phyloP scores from a whole-genome alignment of 305 asterid species.

The Euphrasia arctica region DNA sequence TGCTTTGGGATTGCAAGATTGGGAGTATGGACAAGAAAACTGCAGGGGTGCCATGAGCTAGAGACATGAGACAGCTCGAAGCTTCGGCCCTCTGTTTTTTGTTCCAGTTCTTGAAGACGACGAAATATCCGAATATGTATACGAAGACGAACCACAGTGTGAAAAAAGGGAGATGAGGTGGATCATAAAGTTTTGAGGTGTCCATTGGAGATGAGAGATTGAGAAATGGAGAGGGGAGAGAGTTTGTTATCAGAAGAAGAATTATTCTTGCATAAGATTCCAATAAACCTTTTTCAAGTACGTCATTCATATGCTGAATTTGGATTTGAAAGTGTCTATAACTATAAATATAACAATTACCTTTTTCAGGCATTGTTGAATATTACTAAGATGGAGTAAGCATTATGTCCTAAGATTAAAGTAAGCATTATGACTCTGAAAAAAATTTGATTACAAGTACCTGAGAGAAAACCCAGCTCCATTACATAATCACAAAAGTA shows the following conservation, averaged over 20 bases:
- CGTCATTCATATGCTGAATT: background rate
- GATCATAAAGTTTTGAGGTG: conserved; percentile 29
- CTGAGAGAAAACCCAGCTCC: conserved; percentile 1
- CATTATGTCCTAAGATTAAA: background rate
- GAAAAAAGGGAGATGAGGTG: conserved; percentile 39
- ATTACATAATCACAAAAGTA: conserved; percentile 19
- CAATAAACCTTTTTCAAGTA: conserved; percentile 2
- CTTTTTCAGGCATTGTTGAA: too few species aligned
- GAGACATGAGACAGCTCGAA: conserved; percentile 64
- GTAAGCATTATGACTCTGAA: too few species aligned
- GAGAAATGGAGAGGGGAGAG: background rate
- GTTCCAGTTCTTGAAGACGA: conserved; percentile 53
- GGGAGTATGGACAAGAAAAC: conserved; percentile 46
- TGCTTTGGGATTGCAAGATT: conserved; percentile 30
- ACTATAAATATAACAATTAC: too few species aligned
- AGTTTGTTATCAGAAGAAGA: conserved; percentile 14
- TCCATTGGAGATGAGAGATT: conserved; percentile 32
- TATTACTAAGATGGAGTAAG: too few species aligned
- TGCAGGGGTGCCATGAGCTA: conserved; percentile 61
- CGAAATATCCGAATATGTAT: conserved; percentile 41
- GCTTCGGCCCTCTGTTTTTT: conserved; percentile 48
- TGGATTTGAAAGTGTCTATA: too few species aligned
- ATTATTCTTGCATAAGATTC: conserved; percentile 5
- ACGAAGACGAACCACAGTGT: conserved; percentile 43
- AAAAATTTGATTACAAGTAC: background rate